Percentiles rank a stretch among this genome's conserved stretches.
phyloP scores from a whole-genome alignment of 108 stramenopile genomes.

The Aurantiochytrium sp. region DNA sequence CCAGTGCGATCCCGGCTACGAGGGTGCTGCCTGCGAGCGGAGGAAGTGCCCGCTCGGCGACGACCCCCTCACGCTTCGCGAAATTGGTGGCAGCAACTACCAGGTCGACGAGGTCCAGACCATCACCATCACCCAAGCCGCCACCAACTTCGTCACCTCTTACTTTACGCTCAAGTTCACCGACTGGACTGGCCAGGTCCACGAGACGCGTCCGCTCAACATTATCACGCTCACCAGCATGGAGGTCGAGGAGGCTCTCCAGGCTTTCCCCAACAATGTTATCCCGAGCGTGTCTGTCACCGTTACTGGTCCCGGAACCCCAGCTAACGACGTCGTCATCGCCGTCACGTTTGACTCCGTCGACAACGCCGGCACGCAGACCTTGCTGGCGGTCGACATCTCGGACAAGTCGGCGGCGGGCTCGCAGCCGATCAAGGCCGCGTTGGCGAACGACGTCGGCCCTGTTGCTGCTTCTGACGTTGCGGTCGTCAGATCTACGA shows the following conservation, averaged over 20 bases:
- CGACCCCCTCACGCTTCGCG: conserved; percentile 61
- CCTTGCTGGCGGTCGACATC: not conserved
- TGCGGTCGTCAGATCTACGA: not conserved
- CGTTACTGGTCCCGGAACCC: not conserved
- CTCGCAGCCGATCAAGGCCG: not conserved
- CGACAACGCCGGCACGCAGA: conserved; percentile 17
- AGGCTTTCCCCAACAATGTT: not conserved
- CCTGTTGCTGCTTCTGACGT: not conserved
- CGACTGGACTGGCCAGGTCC: conserved; percentile 22
- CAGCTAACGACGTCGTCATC: not conserved
- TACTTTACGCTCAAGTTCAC: not conserved
- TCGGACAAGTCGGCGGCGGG: not conserved
- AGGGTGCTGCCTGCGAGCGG: conserved; percentile 59
- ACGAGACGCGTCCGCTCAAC: not conserved
- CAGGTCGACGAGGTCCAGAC: conserved; percentile 20
- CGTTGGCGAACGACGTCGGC: not conserved
- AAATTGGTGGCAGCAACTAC: not conserved
- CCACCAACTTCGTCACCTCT: not conserved
- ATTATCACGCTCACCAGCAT: not conserved
- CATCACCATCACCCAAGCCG: not conserved
- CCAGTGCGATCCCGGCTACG: conserved; percentile 63
- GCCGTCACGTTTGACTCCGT: not conserved
- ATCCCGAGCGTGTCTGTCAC: not conserved
- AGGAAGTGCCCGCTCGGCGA: conserved; percentile 66
- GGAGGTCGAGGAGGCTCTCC: not conserved